Evolutionary conservation across 2,329 filamentous ascomycete species (phyloP).

Genomic region (Aspergillus novoparasiticus): DNA sequence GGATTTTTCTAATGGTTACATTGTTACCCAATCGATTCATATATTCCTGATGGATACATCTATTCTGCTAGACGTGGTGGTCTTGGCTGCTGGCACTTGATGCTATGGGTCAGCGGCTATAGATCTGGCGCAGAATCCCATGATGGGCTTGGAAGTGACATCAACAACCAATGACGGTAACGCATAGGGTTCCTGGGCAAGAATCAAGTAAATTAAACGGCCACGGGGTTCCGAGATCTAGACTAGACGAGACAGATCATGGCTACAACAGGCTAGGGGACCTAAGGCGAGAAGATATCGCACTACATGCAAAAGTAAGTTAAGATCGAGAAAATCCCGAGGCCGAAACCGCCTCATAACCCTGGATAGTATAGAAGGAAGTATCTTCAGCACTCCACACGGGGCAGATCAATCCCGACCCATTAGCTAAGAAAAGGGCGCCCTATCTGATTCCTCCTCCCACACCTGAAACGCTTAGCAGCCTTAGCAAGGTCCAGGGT

Average conservation of each 20-base stretch:
- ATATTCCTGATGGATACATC: neutral
- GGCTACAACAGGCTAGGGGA: neutral
- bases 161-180: neutral
- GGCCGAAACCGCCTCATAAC: neutral
- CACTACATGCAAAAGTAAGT: neutral
- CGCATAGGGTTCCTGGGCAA: neutral
- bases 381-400: neutral
- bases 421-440: neutral
- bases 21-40: conserved; percentile 2
- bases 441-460: neutral
- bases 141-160: neutral
- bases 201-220: neutral
- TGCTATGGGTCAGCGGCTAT: neutral
- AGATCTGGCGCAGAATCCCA: neutral
- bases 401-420: neutral
- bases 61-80: neutral
- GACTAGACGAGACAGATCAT: neutral
- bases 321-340: conserved; percentile 1
- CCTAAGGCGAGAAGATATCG: neutral
- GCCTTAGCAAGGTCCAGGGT: neutral
- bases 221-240: neutral
- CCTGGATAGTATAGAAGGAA: neutral
- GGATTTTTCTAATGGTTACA: neutral
- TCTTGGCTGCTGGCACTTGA: neutral
- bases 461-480: neutral